Conservation (phyloP, 441 rosid genomes). For the Populus tomentosa region DNA sequence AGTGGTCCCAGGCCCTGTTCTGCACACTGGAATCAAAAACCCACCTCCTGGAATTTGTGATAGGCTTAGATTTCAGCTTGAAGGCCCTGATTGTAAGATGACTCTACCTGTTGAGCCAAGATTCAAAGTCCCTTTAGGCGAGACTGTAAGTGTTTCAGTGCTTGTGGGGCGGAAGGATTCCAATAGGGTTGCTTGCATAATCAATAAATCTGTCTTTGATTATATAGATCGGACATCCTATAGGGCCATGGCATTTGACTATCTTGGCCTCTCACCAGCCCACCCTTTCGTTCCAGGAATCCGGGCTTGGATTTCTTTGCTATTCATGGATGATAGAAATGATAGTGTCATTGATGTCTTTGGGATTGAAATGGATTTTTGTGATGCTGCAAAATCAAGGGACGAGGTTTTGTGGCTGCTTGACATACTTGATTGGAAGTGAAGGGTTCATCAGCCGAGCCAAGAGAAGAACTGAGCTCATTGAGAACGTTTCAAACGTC, state of each 20-base stretch:
- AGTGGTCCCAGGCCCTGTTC: slow-evolving; percentile 55
- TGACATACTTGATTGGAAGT: slow-evolving; percentile 94
- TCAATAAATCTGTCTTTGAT: slow-evolving; percentile 57
- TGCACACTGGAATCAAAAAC: slow-evolving; percentile 50
- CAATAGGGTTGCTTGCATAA: slow-evolving; percentile 59
- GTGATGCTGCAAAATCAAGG: slow-evolving; percentile 66
- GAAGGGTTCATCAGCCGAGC: slow-evolving; percentile 13
- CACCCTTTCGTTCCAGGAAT: slow-evolving; percentile 70
- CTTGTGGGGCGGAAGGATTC: slow-evolving; percentile 70
- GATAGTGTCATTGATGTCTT: slow-evolving; percentile 62
- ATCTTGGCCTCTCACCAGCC: slow-evolving; percentile 67
- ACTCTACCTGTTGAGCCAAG: slow-evolving; percentile 66
- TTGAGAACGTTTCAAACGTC: background rate
- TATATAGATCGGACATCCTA: slow-evolving; percentile 61
- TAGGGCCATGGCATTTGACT: slow-evolving; percentile 75
- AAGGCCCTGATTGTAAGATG: slow-evolving; percentile 65
- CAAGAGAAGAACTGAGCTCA: background rate
- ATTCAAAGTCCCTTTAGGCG: slow-evolving; percentile 48
- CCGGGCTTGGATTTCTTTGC: slow-evolving; percentile 83
- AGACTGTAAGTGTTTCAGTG: slow-evolving; percentile 59
- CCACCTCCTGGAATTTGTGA: slow-evolving; percentile 44
- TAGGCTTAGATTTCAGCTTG: slow-evolving; percentile 43
- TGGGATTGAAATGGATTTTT: slow-evolving; percentile 84
- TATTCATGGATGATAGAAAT: slow-evolving; percentile 55
- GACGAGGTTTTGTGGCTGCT: slow-evolving; percentile 90